These are phyloP conservation scores for Pseudonitzschia pungens DNA, from an alignment of 108 stramenopile genomes.

Conservation along the genomic window DNA sequence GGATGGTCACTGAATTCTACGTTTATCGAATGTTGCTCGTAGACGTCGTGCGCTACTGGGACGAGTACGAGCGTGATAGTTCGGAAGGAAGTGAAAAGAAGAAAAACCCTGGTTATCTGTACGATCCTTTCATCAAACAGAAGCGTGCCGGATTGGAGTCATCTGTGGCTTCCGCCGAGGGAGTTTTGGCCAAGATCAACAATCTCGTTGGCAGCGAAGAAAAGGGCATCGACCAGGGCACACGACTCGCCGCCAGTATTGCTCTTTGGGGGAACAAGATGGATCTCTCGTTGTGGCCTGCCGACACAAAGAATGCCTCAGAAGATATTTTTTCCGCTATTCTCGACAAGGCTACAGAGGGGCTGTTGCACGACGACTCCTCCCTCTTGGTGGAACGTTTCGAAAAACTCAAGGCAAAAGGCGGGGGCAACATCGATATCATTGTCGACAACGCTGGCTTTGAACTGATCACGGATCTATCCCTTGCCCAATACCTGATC, in stretches of 20 bases:
- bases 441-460: constrained; percentile 98
- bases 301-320: constrained; percentile 58
- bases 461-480: constrained; percentile 92
- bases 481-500: constrained; percentile 86
- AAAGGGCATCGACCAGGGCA: constrained; percentile 37
- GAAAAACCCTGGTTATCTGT: constrained; percentile 60
- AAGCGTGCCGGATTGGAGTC: constrained; percentile 77
- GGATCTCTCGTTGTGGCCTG: constrained; percentile 96
- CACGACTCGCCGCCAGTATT: constrained; percentile 60
- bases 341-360: constrained; percentile 69
- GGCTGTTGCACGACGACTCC: constrained; percentile 91
- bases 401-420: constrained; percentile 50
- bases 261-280: constrained; percentile 97
- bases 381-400: constrained; percentile 56
- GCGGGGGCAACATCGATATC: constrained; percentile 87
- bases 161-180: constrained; percentile 66
- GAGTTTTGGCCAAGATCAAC: constrained; percentile 62
- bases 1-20: constrained; percentile 96
- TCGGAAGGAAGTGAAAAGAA: neutral
- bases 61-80: constrained; percentile 23
- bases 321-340: constrained; percentile 77
- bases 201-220: constrained; percentile 32
- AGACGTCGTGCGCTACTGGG: constrained; percentile 82
- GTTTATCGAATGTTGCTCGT: constrained; percentile 82
- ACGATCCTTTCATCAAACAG: constrained; percentile 86